These are phyloP conservation scores for Fusarium brevicatenulatum DNA, from an alignment of 2,329 filamentous ascomycete genomes.

Conservation along the genomic window DNA sequence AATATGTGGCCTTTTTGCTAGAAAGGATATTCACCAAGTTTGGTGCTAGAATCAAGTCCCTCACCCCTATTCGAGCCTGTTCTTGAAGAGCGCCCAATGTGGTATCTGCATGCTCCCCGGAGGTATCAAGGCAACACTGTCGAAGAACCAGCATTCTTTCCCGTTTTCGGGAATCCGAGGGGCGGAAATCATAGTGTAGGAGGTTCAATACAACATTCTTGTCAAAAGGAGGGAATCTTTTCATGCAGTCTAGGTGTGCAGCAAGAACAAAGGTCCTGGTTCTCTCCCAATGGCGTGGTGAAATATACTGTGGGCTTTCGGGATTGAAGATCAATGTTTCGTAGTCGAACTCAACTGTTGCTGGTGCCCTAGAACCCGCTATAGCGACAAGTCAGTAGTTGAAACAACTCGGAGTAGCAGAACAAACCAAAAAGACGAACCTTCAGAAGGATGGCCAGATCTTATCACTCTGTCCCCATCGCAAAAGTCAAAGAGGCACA, in stretches of 20 bases:
- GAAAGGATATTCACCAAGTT: not conserved
- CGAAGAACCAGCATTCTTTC: not conserved
- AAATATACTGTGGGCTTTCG: not conserved
- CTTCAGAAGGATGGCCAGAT: not conserved
- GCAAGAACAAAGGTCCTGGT: not conserved
- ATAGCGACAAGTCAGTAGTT: not conserved
- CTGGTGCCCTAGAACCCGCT: not conserved
- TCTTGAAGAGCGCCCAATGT: not conserved
- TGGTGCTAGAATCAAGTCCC: not conserved
- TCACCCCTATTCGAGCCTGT: not conserved
- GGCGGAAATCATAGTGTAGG: not conserved
- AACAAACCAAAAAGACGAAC: not conserved
- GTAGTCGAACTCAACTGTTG: not conserved
- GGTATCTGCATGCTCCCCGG: not conserved
- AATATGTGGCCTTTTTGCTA: not conserved
- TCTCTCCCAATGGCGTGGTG: slow-evolving; percentile 5
- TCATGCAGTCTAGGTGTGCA: not conserved
- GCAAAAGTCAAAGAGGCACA: slow-evolving; percentile 18
- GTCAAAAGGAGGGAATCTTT: not conserved
- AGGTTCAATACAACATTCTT: not conserved
- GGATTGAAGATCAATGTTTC: slow-evolving; percentile 11
- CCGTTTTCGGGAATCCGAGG: not conserved
- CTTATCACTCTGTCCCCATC: slow-evolving; percentile 1
- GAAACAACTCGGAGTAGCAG: not conserved
- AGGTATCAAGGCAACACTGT: not conserved